Evolutionary conservation across 1,284 basidiomycete species (phyloP), one percentile per base, ranked within the genome.

Genomic region (Phellopilus nigrolimitatus): DNA sequence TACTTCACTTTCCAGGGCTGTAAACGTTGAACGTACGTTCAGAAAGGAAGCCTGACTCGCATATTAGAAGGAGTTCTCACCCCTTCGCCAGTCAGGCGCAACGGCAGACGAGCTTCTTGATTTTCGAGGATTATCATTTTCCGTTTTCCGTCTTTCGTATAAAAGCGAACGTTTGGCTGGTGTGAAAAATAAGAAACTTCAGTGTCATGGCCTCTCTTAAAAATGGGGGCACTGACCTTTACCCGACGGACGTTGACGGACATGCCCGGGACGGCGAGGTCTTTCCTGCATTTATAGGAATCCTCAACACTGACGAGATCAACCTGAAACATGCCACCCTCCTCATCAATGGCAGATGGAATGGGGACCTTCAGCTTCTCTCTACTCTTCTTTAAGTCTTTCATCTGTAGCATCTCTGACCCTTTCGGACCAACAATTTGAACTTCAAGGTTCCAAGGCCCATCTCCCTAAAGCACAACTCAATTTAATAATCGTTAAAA

Each of bases 1-100:
- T 95, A 97, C 56, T 79, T 81, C 49, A 98, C 67, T 19, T 71
- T 73, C 95, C 93, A 97, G 3, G 93, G 91, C 87, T 94, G 59
- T 5, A 54, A 41, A n/a, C n/a, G n/a, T n/a, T n/a, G n/a, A n/a
- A n/a, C n/a, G n/a, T n/a, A n/a, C n/a, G n/a, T n/a, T n/a, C n/a
- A n/a, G n/a, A n/a, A n/a, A n/a, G n/a, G n/a, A n/a, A n/a, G n/a
- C n/a, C n/a, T n/a, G 28, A 10, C 38, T 28, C 46, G 39, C 43
- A 28, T 49, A 41, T 15, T 28, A 10, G 33, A 30, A 28, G n/a
- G 34, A 41, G 22, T 0, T 72, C 85, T 60, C 66, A 94, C 91
- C 42, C 82, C 84, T 64, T 93, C 86, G 9, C 93, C 94, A 30
- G 91, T 93, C 43, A 97, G 70, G 30, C 91, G 79, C 52, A 95